Evolutionary conservation across 2,329 filamentous ascomycete species (phyloP).

Genomic region (Penicillium sp.): DNA sequence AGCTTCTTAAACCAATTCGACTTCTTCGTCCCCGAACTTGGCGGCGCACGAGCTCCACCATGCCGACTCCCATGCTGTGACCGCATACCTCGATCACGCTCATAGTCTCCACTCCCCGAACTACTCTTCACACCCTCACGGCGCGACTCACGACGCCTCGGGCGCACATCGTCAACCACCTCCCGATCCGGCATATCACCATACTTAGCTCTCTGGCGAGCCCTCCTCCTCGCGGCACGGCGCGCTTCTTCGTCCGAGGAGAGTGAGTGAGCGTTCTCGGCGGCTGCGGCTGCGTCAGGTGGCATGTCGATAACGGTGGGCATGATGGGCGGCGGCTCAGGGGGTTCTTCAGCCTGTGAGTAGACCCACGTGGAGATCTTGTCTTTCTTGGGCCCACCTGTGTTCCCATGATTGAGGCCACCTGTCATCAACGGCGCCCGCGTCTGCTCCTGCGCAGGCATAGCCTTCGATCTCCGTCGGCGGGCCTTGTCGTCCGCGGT

Average conservation of each 20-base stretch:
- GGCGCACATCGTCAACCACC: conserved; percentile 45
- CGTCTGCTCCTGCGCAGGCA: conserved; percentile 29
- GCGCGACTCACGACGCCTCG: conserved; percentile 42
- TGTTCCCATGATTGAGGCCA: conserved; percentile 36
- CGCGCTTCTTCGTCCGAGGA: conserved; percentile 53
- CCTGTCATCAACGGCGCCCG: conserved; percentile 41
- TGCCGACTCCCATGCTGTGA: conserved; percentile 37
- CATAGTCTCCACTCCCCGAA: conserved; percentile 49
- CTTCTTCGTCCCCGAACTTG: conserved; percentile 41
- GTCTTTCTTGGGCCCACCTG: conserved; percentile 39
- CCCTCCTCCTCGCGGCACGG: conserved; percentile 45
- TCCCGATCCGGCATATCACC: conserved; percentile 46
- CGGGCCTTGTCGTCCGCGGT: conserved; percentile 43
- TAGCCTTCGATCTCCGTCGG: conserved; percentile 45
- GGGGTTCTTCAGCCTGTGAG: conserved; percentile 55
- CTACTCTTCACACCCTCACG: conserved; percentile 47
- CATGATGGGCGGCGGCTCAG: conserved; percentile 54
- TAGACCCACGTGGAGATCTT: conserved; percentile 59
- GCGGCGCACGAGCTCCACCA: conserved; percentile 32
- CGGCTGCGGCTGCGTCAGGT: conserved; percentile 39
- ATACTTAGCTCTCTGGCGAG: conserved; percentile 49
- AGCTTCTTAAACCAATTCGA: conserved; percentile 54
- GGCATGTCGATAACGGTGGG: conserved; percentile 54
- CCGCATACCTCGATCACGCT: conserved; percentile 43
- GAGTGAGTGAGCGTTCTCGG: conserved; percentile 43